phyloP scores from a whole-genome alignment of 768 basidiomycete genomes.

The Pleurotus tuoliensis region DNA sequence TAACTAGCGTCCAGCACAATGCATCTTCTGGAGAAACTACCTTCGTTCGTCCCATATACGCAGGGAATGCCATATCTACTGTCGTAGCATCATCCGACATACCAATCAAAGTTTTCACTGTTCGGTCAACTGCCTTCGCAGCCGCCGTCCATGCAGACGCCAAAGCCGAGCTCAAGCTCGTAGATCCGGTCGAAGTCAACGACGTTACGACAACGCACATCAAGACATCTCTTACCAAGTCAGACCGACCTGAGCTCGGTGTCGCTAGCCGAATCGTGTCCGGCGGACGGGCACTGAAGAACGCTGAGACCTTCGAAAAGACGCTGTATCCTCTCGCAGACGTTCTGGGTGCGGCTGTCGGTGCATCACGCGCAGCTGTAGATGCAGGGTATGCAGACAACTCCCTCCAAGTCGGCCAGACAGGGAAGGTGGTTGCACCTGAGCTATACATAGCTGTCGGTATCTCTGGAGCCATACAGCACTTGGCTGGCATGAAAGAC shows the following conservation, averaged over 20 bases:
- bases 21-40: constrained; percentile 67
- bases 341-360: constrained; percentile 89
- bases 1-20: constrained; percentile 79
- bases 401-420: constrained; percentile 98
- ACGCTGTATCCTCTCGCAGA: constrained; percentile 92
- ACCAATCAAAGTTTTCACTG: constrained; percentile 90
- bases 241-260: constrained; percentile 89
- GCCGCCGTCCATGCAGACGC: constrained; percentile 50
- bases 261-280: constrained; percentile 87
- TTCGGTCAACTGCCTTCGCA: constrained; percentile 86
- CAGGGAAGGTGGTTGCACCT: constrained; percentile 97
- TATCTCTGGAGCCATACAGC: constrained; percentile 98
- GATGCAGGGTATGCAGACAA: constrained; percentile 99
- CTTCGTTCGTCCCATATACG: constrained; percentile 94
- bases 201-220: constrained; percentile 61
- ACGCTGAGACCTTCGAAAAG: constrained; percentile 85
- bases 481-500: constrained; percentile 99
- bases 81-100: constrained; percentile 77
- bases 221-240: constrained; percentile 76
- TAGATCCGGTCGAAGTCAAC: constrained; percentile 61
- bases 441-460: constrained; percentile 95
- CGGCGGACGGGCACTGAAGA: constrained; percentile 93
- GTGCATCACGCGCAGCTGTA: constrained; percentile 96
- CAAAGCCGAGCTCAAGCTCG: constrained; percentile 54
- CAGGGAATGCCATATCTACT: constrained; percentile 95